These are phyloP conservation scores for Chaetomium sp. DNA, from an alignment of 2,329 filamentous ascomycete species.

Conservation along the genomic window DNA sequence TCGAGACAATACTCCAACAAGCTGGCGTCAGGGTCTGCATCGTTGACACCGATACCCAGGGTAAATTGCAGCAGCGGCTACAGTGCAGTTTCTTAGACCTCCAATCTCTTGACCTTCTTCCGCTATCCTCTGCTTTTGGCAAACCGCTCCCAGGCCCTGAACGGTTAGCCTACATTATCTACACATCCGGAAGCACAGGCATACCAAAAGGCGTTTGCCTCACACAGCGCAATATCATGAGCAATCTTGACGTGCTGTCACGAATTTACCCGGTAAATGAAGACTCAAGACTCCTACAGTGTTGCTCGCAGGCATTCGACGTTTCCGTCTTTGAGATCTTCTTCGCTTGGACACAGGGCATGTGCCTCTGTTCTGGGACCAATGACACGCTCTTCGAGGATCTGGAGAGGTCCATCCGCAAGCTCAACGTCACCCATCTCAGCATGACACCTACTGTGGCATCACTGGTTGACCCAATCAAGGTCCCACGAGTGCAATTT, in stretches of 20 bases:
- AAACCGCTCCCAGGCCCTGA: conserved; percentile 45
- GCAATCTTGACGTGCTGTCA: conserved; percentile 70
- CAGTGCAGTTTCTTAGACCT: conserved; percentile 42
- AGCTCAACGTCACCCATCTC: conserved; percentile 71
- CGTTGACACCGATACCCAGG: conserved; percentile 40
- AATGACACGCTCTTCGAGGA: conserved; percentile 76
- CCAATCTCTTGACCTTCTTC: conserved; percentile 27
- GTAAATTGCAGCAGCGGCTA: conserved; percentile 24
- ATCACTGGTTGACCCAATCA: conserved; percentile 67
- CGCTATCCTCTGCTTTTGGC: conserved; percentile 42
- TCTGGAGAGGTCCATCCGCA: conserved; percentile 66
- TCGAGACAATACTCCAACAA: conserved; percentile 63
- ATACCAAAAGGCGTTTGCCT: conserved; percentile 78
- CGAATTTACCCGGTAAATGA: conserved; percentile 63
- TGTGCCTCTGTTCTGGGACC: conserved; percentile 73
- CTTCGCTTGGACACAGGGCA: conserved; percentile 76
- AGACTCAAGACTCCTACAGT: conserved; percentile 69
- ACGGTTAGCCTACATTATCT: conserved; percentile 74
- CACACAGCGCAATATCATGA: conserved; percentile 73
- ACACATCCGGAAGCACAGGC: conserved; percentile 82
- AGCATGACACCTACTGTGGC: conserved; percentile 86
- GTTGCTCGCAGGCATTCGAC: conserved; percentile 83
- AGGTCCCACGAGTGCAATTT: conserved; percentile 71
- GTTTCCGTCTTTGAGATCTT: conserved; percentile 91
- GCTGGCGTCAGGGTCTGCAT: conserved; percentile 54